Evolutionary conservation across 495 filamentous ascomycete genomes (phyloP).

Genomic region (Astrocystis sublimbata): DNA sequence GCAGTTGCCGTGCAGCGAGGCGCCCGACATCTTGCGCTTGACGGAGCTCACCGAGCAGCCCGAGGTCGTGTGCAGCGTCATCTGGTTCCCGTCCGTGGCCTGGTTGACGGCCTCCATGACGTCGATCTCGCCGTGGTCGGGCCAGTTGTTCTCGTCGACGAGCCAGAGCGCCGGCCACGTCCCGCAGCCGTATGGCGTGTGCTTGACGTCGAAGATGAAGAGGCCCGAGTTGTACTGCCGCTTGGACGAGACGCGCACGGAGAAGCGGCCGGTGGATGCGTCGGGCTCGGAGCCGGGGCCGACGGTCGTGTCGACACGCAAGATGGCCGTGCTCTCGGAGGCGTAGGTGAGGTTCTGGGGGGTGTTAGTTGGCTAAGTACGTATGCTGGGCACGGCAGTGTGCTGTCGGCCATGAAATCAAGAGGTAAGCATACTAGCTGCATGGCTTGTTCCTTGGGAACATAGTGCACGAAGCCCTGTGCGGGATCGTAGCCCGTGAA

Average conservation of each 20-base stretch:
- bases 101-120: constrained; percentile 72
- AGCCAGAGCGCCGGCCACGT: constrained; percentile 64
- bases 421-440: constrained; percentile 26
- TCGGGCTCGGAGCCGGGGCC: constrained; percentile 32
- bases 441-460: constrained; percentile 28
- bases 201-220: constrained; percentile 60
- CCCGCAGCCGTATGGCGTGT: constrained; percentile 60
- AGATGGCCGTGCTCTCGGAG: constrained; percentile 41
- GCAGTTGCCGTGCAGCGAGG: constrained; percentile 54
- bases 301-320: constrained; percentile 48
- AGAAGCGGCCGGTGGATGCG: constrained; percentile 52
- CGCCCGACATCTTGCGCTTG: constrained; percentile 48
- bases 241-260: constrained; percentile 57
- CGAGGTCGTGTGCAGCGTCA: constrained; percentile 66
- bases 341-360: constrained; percentile 58
- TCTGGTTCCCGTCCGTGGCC: constrained; percentile 52
- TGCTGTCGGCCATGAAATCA: too few relatives aligned
- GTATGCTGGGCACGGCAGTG: not conserved
- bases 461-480: constrained; percentile 48
- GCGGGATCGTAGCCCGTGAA: constrained; percentile 37
- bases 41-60: constrained; percentile 57
- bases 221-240: constrained; percentile 56
- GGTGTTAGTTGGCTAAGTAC: constrained; percentile 48
- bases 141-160: constrained; percentile 60
- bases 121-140: constrained; percentile 69